Percentiles rank a stretch among this genome's conserved stretches.
Conservation (phyloP, 1,139 yeast species). For the Yarrowia galli region DNA sequence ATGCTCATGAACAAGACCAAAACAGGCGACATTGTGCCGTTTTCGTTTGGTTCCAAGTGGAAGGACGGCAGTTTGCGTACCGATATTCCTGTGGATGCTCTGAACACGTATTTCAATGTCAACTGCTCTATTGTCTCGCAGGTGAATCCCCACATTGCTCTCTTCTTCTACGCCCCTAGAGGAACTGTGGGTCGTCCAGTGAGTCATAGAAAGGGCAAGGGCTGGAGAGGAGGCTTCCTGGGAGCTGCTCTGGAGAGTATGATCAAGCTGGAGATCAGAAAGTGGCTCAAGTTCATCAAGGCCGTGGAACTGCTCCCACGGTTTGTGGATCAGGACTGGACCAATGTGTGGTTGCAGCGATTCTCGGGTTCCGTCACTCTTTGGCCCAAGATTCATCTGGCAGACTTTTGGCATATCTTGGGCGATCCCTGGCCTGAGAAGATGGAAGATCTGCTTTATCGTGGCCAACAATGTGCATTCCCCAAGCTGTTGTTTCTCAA, state of each 20-base stretch:
- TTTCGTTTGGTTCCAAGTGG: conserved; percentile 78
- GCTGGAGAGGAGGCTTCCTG: conserved; percentile 78
- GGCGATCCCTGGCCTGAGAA: conserved; percentile 71
- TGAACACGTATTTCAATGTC: conserved; percentile 79
- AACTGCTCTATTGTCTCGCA: conserved; percentile 80
- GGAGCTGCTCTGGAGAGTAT: conserved; percentile 76
- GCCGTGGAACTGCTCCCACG: conserved; percentile 73
- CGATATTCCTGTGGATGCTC: conserved; percentile 71
- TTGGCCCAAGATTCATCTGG: conserved; percentile 70
- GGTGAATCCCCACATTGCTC: conserved; percentile 80
- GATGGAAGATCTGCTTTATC: conserved; percentile 62
- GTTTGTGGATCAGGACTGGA: conserved; percentile 80
- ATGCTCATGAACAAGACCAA: conserved; percentile 75
- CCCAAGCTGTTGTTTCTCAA: conserved; percentile 71
- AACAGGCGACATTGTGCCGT: conserved; percentile 61
- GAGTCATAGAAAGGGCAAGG: conserved; percentile 62
- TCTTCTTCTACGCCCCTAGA: conserved; percentile 78
- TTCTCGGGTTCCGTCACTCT: conserved; percentile 79
- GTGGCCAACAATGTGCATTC: conserved; percentile 71
- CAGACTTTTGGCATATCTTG: conserved; percentile 69
- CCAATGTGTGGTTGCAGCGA: conserved; percentile 74
- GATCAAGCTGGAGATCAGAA: conserved; percentile 72
- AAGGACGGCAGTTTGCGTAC: conserved; percentile 76
- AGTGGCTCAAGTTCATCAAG: conserved; percentile 75
- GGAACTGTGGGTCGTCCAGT: conserved; percentile 86